phyloP scores from a whole-genome alignment of 2,329 filamentous ascomycete species.

The Pestalotiopsis sp. region DNA sequence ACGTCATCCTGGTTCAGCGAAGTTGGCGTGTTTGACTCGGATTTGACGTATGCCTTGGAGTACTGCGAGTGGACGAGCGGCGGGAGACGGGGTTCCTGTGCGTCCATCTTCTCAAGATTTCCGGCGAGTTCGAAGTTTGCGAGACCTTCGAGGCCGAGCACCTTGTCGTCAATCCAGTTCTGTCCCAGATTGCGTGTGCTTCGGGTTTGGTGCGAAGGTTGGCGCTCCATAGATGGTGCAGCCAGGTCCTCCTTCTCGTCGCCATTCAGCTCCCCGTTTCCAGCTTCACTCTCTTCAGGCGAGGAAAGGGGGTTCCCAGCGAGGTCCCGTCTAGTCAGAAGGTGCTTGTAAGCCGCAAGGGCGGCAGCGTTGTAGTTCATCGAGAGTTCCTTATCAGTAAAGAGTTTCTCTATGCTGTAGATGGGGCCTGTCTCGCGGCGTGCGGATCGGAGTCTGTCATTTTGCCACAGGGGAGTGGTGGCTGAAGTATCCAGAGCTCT shows the following conservation, averaged over 20 bases:
- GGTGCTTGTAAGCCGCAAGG: conserved; percentile 63
- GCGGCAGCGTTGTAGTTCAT: conserved; percentile 68
- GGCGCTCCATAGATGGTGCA: conserved; percentile 64
- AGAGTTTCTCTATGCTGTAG: conserved; percentile 71
- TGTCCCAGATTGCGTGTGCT: conserved; percentile 59
- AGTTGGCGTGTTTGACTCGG: conserved; percentile 59
- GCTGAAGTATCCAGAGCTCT: conserved; percentile 58
- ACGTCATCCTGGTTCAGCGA: conserved; percentile 55
- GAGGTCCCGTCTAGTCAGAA: conserved; percentile 58
- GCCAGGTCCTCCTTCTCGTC: conserved; percentile 51
- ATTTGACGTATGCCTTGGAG: conserved; percentile 58
- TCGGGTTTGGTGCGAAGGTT: conserved; percentile 65
- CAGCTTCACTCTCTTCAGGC: conserved; percentile 56
- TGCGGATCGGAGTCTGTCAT: conserved; percentile 57
- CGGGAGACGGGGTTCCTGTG: conserved; percentile 61
- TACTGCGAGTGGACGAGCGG: conserved; percentile 60
- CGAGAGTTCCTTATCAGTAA: conserved; percentile 70
- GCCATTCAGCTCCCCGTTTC: conserved; percentile 53
- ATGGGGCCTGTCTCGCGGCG: conserved; percentile 61
- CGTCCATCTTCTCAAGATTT: conserved; percentile 60
- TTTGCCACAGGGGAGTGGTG: conserved; percentile 66
- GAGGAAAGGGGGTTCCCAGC: conserved; percentile 54
- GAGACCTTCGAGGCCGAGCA: conserved; percentile 63
- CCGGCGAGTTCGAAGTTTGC: conserved; percentile 61
- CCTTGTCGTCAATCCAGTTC: conserved; percentile 60